Conservation (phyloP, 345 rosid genomes). For the Crucihimalaya himalaica region DNA sequence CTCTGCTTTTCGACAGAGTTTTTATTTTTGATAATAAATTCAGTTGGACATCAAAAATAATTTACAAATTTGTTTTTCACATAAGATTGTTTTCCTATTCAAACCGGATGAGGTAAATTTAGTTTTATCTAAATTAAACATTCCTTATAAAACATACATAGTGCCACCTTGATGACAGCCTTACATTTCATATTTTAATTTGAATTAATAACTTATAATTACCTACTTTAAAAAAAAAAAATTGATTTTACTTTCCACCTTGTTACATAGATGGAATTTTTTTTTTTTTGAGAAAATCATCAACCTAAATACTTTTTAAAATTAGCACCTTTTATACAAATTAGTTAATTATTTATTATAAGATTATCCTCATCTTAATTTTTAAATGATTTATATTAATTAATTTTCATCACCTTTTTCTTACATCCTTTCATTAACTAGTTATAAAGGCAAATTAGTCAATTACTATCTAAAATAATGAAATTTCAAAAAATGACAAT, state of each 20-base stretch:
- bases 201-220: neutral
- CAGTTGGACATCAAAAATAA: constrained; percentile 1
- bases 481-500: too few species aligned
- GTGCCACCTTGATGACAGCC: neutral
- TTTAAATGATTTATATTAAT: too few species aligned
- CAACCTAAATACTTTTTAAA: neutral
- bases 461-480: neutral
- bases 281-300: neutral
- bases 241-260: too few species aligned
- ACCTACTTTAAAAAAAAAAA: too few species aligned
- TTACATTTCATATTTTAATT: neutral
- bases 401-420: too few species aligned
- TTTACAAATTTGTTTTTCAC: neutral
- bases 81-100: neutral
- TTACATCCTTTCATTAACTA: neutral
- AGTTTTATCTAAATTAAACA: neutral
- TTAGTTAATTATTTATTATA: neutral
- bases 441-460: neutral
- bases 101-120: neutral
- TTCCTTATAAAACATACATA: neutral
- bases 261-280: neutral
- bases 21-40: neutral
- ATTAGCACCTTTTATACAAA: neutral
- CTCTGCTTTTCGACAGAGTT: neutral
- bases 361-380: neutral